Percentiles rank a stretch among this genome's conserved stretches.
Conservation (phyloP, 257 asterid genomes). For the Asclepias syriaca region DNA sequence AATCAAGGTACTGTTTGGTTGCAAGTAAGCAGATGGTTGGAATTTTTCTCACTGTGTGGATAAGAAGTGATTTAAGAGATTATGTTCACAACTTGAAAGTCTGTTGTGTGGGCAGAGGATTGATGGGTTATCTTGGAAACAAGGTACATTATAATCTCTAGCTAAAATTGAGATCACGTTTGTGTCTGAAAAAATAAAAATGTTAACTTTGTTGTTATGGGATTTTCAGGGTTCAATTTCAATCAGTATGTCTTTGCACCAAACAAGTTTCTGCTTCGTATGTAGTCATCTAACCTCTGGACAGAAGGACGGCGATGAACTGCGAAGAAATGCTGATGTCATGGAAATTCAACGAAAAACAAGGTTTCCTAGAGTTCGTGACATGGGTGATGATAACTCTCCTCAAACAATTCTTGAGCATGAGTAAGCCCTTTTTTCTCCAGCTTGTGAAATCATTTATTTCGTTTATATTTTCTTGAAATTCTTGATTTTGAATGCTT, state of each 20-base stretch:
- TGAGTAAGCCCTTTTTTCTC: constrained; percentile 46
- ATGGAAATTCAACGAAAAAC: constrained; percentile 96
- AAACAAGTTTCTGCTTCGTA: constrained; percentile 96
- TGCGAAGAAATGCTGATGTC: constrained; percentile 88
- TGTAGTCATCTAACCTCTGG: constrained; percentile 98
- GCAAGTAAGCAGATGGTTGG: constrained; percentile 99
- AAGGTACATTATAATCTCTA: constrained; percentile 44
- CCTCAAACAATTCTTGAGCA: constrained; percentile 97
- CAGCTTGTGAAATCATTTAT: neutral
- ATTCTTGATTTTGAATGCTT: constrained; percentile 5
- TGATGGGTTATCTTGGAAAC: constrained; percentile 99
- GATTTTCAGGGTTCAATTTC: constrained; percentile 94
- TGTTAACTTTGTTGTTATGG: constrained; percentile 9
- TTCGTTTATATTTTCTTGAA: neutral
- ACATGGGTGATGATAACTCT: constrained; percentile 57
- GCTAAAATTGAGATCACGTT: constrained; percentile 9
- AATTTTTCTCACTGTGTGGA: constrained; percentile 84
- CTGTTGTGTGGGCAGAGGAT: constrained; percentile 95
- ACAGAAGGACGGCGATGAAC: constrained; percentile 94
- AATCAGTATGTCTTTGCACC: constrained; percentile 95
- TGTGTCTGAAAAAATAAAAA: neutral
- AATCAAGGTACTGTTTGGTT: constrained; percentile 71
- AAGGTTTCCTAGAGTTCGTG: constrained; percentile 82
- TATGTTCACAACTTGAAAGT: constrained; percentile 75
- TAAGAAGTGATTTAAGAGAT: constrained; percentile 66